These are phyloP conservation scores for Kuraishia ogatae DNA, from an alignment of 805 yeast genomes.

Conservation along the genomic window DNA sequence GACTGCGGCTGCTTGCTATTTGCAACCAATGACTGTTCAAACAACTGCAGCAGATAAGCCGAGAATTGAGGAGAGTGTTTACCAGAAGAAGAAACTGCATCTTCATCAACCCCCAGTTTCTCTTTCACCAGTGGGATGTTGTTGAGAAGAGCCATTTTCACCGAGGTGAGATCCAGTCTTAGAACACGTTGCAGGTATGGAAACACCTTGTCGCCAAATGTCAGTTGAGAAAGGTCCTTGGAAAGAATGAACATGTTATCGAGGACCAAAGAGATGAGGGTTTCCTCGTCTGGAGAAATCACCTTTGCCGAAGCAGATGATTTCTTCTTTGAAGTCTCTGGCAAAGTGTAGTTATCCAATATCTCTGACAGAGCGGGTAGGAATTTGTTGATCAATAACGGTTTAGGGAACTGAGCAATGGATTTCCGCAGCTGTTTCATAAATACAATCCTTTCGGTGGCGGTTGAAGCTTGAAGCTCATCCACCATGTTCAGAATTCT, in stretches of 20 bases:
- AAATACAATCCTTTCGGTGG: constrained; percentile 59
- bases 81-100: not conserved
- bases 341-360: constrained; percentile 27
- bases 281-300: constrained; percentile 19
- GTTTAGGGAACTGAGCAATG: constrained; percentile 50
- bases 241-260: constrained; percentile 58
- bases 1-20: constrained; percentile 9
- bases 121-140: constrained; percentile 16
- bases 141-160: constrained; percentile 21
- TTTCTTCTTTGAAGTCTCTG: constrained; percentile 14
- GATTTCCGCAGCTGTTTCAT: constrained; percentile 52
- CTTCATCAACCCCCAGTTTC: constrained; percentile 20
- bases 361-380: constrained; percentile 58
- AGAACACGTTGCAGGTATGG: constrained; percentile 29
- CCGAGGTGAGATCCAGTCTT: constrained; percentile 16
- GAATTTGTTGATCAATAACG: constrained; percentile 56
- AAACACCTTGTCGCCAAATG: constrained; percentile 66
- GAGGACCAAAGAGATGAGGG: constrained; percentile 36
- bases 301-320: constrained; percentile 1
- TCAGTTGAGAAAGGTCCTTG: constrained; percentile 56
- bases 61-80: constrained; percentile 17
- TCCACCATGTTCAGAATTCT: constrained; percentile 77
- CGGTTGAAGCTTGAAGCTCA: constrained; percentile 67
- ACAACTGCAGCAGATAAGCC: constrained; percentile 20
- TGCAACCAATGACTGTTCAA: constrained; percentile 20